Percentiles rank a stretch among this genome's conserved stretches.
phyloP scores from a whole-genome alignment of 371 early-diverging fungal species.

The Haplosporangium sp. region DNA sequence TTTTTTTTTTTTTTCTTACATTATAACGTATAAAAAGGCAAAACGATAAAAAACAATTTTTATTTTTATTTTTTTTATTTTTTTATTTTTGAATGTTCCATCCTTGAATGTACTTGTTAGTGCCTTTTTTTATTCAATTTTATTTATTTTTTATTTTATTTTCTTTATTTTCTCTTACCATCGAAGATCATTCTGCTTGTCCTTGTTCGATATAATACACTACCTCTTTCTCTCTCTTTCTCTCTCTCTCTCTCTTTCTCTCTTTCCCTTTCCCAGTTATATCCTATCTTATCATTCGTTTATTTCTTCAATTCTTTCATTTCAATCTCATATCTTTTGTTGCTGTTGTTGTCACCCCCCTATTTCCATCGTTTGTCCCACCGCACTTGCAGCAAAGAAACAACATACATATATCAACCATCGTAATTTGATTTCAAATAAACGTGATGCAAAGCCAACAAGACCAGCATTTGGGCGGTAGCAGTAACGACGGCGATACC shows the following conservation, averaged over 20 bases:
- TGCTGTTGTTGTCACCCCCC: neutral
- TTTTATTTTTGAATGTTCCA: neutral
- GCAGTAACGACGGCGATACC: constrained; percentile 27
- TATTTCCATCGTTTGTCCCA: neutral
- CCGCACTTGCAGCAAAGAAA: neutral
- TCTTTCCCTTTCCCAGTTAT: neutral
- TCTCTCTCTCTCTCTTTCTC: neutral
- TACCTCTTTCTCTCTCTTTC: neutral
- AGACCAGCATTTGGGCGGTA: constrained; percentile 36
- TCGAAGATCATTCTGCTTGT: constrained; percentile 1
- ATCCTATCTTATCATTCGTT: neutral
- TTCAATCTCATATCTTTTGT: neutral
- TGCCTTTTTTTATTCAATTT: too few species aligned
- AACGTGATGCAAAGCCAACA: constrained; percentile 41
- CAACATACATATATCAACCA: neutral
- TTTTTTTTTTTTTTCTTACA: neutral
- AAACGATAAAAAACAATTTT: neutral
- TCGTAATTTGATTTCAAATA: too few species aligned
- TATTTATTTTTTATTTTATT: too few species aligned
- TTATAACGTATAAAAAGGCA: neutral
- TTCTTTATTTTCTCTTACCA: too few species aligned
- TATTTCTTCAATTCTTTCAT: neutral
- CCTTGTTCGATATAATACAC: too few species aligned
- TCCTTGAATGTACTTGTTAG: neutral
- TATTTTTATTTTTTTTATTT: neutral